Percentiles rank a stretch among this genome's conserved stretches.
These are phyloP conservation scores for Leccinum holopus DNA, from an alignment of 1,284 basidiomycete genomes.

Conservation along the genomic window DNA sequence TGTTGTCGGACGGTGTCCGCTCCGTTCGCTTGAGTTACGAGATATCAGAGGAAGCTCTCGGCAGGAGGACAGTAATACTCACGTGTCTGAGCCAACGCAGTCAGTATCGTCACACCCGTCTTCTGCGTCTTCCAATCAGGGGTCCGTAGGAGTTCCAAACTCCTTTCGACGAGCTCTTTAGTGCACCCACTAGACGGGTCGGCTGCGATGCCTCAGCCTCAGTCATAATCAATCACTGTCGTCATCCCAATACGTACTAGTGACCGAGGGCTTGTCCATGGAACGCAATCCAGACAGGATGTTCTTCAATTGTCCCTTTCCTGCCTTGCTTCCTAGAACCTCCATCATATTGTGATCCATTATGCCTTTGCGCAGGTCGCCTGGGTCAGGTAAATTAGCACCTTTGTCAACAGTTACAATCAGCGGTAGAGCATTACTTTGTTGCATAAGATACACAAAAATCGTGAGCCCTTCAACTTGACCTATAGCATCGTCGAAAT, in stretches of 20 bases:
- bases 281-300: constrained; percentile 15
- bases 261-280: constrained; percentile 17
- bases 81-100: background rate
- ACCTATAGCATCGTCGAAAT: constrained; percentile 17
- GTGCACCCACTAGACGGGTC: constrained; percentile 9
- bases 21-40: background rate
- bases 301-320: constrained; percentile 1
- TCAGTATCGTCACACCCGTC: background rate
- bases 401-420: background rate
- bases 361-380: constrained; percentile 6
- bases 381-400: constrained; percentile 5
- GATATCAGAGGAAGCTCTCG: background rate
- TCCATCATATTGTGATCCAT: constrained; percentile 8
- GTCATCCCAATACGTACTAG: constrained; percentile 9
- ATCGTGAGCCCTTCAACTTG: constrained; percentile 13
- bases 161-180: background rate
- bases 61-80: background rate
- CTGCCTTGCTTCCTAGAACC: constrained; percentile 20
- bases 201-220: background rate
- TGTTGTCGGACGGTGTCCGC: background rate
- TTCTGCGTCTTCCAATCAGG: constrained; percentile 10
- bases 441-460: constrained; percentile 12
- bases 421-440: constrained; percentile 9
- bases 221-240: background rate
- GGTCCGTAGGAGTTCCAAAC: constrained; percentile 4